Base-by-base conservation (phyloP, 2,329 filamentous ascomycete genomes). In the Fusarium haematococcum region DNA sequence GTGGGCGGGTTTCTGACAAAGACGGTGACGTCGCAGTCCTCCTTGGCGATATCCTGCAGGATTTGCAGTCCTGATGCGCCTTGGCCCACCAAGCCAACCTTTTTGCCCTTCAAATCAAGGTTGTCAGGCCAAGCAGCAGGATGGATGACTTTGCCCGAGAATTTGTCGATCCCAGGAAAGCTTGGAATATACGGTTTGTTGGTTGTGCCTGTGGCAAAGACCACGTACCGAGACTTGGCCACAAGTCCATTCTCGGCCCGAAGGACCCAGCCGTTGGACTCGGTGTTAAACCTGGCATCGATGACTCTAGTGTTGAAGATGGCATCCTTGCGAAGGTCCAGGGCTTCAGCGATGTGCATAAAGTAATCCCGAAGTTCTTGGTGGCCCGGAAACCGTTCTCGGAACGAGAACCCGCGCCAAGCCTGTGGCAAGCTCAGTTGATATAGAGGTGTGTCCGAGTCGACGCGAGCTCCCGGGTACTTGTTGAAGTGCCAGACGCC, bases 1-100 rank as follows among this genome's bases (percentile, higher is more conserved):
- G 88, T 84, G 63, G 89, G 4, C 14, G 70, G 57, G 7, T 87
- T 91, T 27, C 90, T 84, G 67, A 91, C 86, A 75, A 90, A 90
- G 9, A 91, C 86, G 3, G 79, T 82, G 48, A 84, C 65, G n/a
- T 80, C 65, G 14, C 69, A 71, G 14, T 84, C 79, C 75, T 79
- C 41, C 73, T 85, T 86, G 10, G 83, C 69, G 45, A 79, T 67
- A 37, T 77, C 74, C 70, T 79, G 80, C 25, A 73, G 50, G 10
- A 68, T 66, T 41, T 73, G 70, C 16, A 73, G 48, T 9, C 68
- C 68, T 4, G 68, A 70, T 14, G 70, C 68, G 1, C 70, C 70
- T 8, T 69, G 65, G 5, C 70, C 70, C n/a, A 73, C 32, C 4
- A 73, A 8, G 10, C 61, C 70, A 7, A 71, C 23, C 4, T 63